Percentiles rank a stretch among this genome's conserved stretches.
Conservation (phyloP, 495 filamentous ascomycete genomes). For the Xylaria telfairii region DNA sequence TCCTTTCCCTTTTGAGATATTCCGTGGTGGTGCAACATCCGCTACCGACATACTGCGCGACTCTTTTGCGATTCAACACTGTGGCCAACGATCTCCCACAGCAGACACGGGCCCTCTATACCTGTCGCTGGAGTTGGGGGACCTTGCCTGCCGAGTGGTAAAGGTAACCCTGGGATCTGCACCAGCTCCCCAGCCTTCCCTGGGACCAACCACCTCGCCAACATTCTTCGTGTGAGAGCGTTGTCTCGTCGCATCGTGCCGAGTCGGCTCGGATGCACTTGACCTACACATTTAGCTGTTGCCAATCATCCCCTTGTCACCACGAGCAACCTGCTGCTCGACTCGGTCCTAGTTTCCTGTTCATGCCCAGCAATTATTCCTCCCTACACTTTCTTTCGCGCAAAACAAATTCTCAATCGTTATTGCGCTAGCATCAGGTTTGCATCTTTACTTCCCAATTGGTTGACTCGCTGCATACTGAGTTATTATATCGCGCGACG, state of each 20-base stretch:
- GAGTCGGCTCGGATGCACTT: background rate
- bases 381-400: background rate
- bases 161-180: slow-evolving; percentile 7
- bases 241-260: slow-evolving; percentile 7
- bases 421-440: background rate
- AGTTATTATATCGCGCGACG: background rate
- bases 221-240: background rate
- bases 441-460: background rate
- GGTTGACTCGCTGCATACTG: background rate
- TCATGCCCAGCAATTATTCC: background rate
- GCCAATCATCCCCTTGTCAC: background rate
- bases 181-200: slow-evolving; percentile 21
- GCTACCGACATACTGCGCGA: no score
- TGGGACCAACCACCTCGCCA: slow-evolving; percentile 12
- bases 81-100: background rate
- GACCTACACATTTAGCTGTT: background rate
- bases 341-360: background rate
- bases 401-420: background rate
- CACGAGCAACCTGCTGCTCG: background rate
- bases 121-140: no score
- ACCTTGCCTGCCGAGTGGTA: slow-evolving; percentile 21
- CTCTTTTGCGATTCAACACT: slow-evolving; percentile 3
- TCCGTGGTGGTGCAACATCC: background rate
- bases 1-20: background rate
- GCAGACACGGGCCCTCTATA: no score